Evolutionary conservation across 257 asterid species (phyloP).

Genomic region (Scutellaria galericulata): DNA sequence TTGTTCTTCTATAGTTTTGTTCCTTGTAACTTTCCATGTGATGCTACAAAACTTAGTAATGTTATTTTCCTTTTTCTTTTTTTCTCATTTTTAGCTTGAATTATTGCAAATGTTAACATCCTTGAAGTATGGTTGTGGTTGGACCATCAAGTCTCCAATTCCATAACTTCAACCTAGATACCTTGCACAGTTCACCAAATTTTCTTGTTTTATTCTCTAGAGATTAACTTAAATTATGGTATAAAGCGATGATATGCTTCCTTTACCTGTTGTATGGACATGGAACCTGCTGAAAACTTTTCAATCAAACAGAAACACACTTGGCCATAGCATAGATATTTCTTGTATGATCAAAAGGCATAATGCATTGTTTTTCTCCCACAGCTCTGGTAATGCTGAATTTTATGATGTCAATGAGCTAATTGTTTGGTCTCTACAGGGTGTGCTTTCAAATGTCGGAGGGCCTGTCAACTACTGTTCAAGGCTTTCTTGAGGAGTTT

Average conservation of each 20-base stretch:
- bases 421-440: slow-evolving; percentile 45
- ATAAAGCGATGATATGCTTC: too few relatives aligned
- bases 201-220: too few relatives aligned
- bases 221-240: too few relatives aligned
- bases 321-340: background rate
- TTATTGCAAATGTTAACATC: background rate
- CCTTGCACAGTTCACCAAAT: too few relatives aligned
- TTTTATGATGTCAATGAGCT: slow-evolving; percentile 19
- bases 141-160: too few relatives aligned
- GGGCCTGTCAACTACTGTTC: slow-evolving; percentile 51
- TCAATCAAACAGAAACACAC: background rate
- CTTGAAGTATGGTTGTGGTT: slow-evolving; percentile 4
- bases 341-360: background rate
- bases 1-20: slow-evolving; percentile 4
- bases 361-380: background rate
- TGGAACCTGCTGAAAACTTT: background rate
- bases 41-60: background rate
- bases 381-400: slow-evolving; percentile 13
- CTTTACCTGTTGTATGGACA: too few relatives aligned
- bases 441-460: slow-evolving; percentile 69
- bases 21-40: slow-evolving; percentile 10
- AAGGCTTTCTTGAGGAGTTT: slow-evolving; percentile 72
- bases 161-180: too few relatives aligned
- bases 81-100: background rate
- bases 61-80: background rate